Evolutionary conservation across 1,284 basidiomycete genomes (phyloP).

Genomic region (Chiua sp.): DNA sequence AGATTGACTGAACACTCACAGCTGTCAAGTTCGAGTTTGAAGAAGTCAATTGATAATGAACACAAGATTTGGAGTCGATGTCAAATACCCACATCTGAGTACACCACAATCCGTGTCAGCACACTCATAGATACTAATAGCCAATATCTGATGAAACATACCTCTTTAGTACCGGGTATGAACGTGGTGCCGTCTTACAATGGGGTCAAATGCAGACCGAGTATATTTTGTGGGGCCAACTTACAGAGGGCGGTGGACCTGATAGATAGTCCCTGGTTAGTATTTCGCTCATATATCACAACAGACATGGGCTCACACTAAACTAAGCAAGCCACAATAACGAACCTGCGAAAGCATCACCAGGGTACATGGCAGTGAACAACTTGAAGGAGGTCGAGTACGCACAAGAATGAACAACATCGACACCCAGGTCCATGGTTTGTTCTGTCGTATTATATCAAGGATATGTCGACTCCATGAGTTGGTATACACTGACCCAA

Average conservation of each 20-base stretch:
- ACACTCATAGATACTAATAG: not conserved
- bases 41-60: too few relatives aligned
- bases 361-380: not conserved
- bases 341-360: not conserved
- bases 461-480: not conserved
- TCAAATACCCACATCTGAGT: not conserved
- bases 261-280: not conserved
- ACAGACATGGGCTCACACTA: not conserved
- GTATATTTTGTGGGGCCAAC: too few relatives aligned
- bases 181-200: not conserved
- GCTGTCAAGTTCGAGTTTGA: too few relatives aligned
- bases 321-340: not conserved
- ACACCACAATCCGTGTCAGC: not conserved
- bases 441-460: constrained; percentile 4
- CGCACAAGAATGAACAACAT: constrained; percentile 6
- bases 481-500: not conserved
- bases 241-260: not conserved
- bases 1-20: too few relatives aligned
- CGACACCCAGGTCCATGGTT: constrained; percentile 14
- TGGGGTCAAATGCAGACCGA: too few relatives aligned
- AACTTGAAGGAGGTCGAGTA: not conserved
- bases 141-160: not conserved
- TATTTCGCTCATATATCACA: not conserved
- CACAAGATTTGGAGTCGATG: too few relatives aligned
- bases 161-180: not conserved